phyloP scores from a whole-genome alignment of 768 basidiomycete species.

The Candolleomyces aberdarensis region DNA sequence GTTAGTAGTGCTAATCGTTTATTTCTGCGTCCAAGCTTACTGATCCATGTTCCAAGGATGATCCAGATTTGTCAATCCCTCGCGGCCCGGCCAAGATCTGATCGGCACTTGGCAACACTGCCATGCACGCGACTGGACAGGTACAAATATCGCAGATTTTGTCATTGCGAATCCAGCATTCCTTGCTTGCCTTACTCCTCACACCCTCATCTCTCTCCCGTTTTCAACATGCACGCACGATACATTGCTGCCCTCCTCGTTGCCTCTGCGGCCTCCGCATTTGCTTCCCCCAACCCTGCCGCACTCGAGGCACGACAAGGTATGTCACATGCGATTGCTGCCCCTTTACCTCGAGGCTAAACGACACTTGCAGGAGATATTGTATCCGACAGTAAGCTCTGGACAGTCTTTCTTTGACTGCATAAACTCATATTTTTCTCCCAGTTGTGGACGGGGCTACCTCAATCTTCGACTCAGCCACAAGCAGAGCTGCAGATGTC shows the following conservation, averaged over 20 bases:
- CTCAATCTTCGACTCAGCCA: conserved; percentile 36
- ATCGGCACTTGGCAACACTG: background rate
- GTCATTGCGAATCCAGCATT: background rate
- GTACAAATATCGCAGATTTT: conserved; percentile 3
- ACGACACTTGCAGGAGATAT: background rate
- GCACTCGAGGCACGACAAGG: conserved; percentile 40
- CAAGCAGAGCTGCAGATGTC: conserved; percentile 22
- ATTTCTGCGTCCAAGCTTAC: too few relatives aligned
- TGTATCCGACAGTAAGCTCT: background rate
- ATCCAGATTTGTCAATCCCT: too few relatives aligned
- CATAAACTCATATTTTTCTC: background rate
- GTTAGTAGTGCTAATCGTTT: background rate
- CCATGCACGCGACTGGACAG: background rate
- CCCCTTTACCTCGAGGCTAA: background rate
- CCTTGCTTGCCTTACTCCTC: conserved; percentile 15
- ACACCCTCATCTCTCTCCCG: conserved; percentile 13
- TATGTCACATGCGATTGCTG: conserved; percentile 20
- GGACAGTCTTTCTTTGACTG: background rate
- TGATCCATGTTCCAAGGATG: too few relatives aligned
- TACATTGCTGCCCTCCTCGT: conserved; percentile 33
- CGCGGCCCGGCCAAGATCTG: too few relatives aligned
- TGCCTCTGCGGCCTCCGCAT: conserved; percentile 28
- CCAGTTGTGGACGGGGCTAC: conserved; percentile 31
- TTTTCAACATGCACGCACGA: conserved; percentile 38
- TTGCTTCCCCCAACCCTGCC: conserved; percentile 29